These are phyloP conservation scores for Malassezia yamatoensis DNA, from an alignment of 1,284 basidiomycete species.

Conservation along the genomic window DNA sequence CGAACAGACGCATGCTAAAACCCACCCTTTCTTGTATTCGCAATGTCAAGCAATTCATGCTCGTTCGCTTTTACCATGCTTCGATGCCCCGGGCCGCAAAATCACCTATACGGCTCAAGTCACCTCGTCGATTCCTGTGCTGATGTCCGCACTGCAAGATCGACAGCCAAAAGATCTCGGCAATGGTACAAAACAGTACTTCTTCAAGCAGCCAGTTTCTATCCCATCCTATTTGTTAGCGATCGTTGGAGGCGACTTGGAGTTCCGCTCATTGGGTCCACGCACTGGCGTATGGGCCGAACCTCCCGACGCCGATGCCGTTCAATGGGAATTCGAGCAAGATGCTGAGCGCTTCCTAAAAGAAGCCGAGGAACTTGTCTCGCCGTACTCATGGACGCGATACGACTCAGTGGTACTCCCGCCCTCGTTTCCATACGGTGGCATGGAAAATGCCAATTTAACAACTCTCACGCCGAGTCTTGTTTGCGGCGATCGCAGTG, in stretches of 20 bases:
- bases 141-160: slow-evolving; percentile 45
- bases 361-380: slow-evolving; percentile 42
- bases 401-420: slow-evolving; percentile 89
- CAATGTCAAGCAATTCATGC: slow-evolving; percentile 67
- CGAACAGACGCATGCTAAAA: slow-evolving; percentile 77
- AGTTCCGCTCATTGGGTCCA: slow-evolving; percentile 37
- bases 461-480: slow-evolving; percentile 44
- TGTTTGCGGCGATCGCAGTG: slow-evolving; percentile 37
- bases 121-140: slow-evolving; percentile 33
- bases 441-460: slow-evolving; percentile 47
- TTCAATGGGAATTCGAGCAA: slow-evolving; percentile 46
- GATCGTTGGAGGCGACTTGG: slow-evolving; percentile 42
- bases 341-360: slow-evolving; percentile 43
- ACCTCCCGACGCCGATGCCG: slow-evolving; percentile 33
- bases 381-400: slow-evolving; percentile 69
- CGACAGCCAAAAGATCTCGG: slow-evolving; percentile 18
- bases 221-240: slow-evolving; percentile 45
- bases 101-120: slow-evolving; percentile 42
- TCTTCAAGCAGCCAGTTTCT: slow-evolving; percentile 38
- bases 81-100: slow-evolving; percentile 45
- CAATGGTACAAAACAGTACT: slow-evolving; percentile 22
- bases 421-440: slow-evolving; percentile 71
- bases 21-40: slow-evolving; percentile 72
- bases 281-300: slow-evolving; percentile 47
- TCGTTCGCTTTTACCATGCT: slow-evolving; percentile 33